phyloP scores from a whole-genome alignment of 2,329 filamentous ascomycete genomes.

The Ophiocordyceps polyrhachis-furcata region DNA sequence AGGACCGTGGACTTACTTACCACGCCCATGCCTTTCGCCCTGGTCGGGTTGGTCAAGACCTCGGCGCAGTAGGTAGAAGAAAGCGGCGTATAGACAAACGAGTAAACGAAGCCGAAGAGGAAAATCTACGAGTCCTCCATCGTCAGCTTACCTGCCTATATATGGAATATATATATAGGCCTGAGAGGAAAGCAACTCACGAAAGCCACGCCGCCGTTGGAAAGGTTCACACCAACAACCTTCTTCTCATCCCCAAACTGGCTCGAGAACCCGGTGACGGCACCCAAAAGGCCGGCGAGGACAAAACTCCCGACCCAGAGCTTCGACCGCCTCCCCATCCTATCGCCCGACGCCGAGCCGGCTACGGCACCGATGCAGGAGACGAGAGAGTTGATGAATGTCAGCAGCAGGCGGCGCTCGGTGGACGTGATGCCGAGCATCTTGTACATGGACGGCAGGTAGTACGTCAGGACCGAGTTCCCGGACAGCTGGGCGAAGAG shows the following conservation, averaged over 20 bases:
- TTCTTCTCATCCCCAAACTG: slow-evolving; percentile 16
- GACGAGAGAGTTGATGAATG: slow-evolving; percentile 18
- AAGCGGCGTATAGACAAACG: slow-evolving; percentile 30
- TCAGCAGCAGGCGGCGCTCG: slow-evolving; percentile 25
- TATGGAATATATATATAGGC: too few relatives aligned
- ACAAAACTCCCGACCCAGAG: slow-evolving; percentile 31
- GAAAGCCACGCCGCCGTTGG: slow-evolving; percentile 27
- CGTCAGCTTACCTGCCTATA: too few relatives aligned
- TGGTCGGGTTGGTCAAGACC: slow-evolving; percentile 13
- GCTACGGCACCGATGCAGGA: slow-evolving; percentile 22
- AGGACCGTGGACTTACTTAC: too few relatives aligned
- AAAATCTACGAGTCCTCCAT: slow-evolving; percentile 19
- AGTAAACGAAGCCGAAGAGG: slow-evolving; percentile 32
- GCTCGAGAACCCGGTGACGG: slow-evolving; percentile 26
- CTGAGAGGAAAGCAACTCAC: too few relatives aligned
- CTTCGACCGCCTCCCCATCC: slow-evolving; percentile 18
- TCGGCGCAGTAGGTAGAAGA: slow-evolving; percentile 18
- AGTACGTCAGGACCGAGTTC: slow-evolving; percentile 29
- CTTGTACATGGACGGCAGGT: slow-evolving; percentile 33
- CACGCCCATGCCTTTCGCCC: slow-evolving; percentile 17
- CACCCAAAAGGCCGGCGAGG: slow-evolving; percentile 24
- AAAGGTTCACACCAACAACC: slow-evolving; percentile 14
- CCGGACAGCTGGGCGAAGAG: slow-evolving; percentile 35
- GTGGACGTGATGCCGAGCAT: slow-evolving; percentile 34
- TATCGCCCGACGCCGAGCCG: slow-evolving; percentile 13